Evolutionary conservation across 441 rosid species (phyloP), one percentile per base, ranked within the genome.

Genomic region (Corymbia calophylla): DNA sequence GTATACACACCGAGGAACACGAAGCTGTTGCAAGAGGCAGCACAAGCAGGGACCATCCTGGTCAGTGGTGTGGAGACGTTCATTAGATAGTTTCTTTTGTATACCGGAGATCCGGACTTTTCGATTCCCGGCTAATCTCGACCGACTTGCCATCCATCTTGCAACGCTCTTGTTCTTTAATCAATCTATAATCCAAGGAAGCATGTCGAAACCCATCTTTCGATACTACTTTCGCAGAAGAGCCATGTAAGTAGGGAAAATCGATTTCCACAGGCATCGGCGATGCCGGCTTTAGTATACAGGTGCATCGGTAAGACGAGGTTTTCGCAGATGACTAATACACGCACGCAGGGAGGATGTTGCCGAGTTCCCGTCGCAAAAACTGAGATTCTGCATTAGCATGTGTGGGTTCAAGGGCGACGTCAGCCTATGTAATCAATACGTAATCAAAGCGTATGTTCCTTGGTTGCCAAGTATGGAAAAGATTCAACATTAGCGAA

Each of bases 51-150:
- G 10, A 87, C 91, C 85, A 87, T 23, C 31, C 89, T 70, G n/a
- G 91, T 92, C 3, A 88, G 91, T 15, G 93, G 93, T 54, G 56
- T 92, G 32, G 93, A 92, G 91, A 92, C 91, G 93, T 90, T 92
- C 93, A 87, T 91, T 86, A 86, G 91, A 81, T 91, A 90, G 90
- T 89, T 84, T 23, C 27, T 14, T 14, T 16, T 35, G 5, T 32
- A 17, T 55, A 4, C 49, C 3, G 84, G n/a, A 39, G 6, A 44
- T 39, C 84, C 1, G 10, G 51, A 77, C 49, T 39, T 77, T 21
- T 39, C 29, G 9, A 73, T 9, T 70, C 29, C 23, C 9, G 16
- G 9, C 17, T 39, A 23, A 39, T 77, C 84, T 77, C 5, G 1
- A 77, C 17, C 0, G n/a, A 51, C n/a, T 77, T 3, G 5, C n/a